These are phyloP conservation scores for Ogataea degrootiae DNA, from an alignment of 805 yeast species.

Conservation along the genomic window DNA sequence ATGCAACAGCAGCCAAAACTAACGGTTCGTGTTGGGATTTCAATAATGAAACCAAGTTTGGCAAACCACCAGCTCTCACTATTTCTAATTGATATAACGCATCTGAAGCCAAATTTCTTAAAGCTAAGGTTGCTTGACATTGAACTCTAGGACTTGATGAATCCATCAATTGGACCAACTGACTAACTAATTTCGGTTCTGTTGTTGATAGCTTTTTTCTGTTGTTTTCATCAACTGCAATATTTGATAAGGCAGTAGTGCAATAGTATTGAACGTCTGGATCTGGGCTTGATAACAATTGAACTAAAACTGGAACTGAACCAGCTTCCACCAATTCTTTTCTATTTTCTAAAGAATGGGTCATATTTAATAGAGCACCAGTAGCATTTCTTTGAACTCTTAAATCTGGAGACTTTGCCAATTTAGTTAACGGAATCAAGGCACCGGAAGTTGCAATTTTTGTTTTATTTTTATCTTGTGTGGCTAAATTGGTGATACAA, in stretches of 20 bases:
- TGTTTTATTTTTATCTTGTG: conserved; percentile 94
- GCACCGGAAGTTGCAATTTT: conserved; percentile 97
- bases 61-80: conserved; percentile 92
- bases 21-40: conserved; percentile 89
- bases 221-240: conserved; percentile 93
- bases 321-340: conserved; percentile 97
- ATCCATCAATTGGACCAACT: conserved; percentile 87
- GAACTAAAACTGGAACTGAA: conserved; percentile 93
- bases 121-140: conserved; percentile 96
- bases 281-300: conserved; percentile 77
- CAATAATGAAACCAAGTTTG: conserved; percentile 84
- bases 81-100: conserved; percentile 93
- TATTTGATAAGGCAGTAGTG: conserved; percentile 93
- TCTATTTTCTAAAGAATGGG: conserved; percentile 94
- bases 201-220: conserved; percentile 84
- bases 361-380: conserved; percentile 96
- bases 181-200: conserved; percentile 86
- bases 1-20: conserved; percentile 95
- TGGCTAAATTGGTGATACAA: conserved; percentile 95
- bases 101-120: conserved; percentile 94
- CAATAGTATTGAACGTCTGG: conserved; percentile 98
- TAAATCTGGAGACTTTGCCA: conserved; percentile 90
- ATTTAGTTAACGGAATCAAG: conserved; percentile 84
- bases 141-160: conserved; percentile 92
- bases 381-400: conserved; percentile 98